phyloP scores from a whole-genome alignment of 257 asterid species.

The Nicotiana benthamiana region DNA sequence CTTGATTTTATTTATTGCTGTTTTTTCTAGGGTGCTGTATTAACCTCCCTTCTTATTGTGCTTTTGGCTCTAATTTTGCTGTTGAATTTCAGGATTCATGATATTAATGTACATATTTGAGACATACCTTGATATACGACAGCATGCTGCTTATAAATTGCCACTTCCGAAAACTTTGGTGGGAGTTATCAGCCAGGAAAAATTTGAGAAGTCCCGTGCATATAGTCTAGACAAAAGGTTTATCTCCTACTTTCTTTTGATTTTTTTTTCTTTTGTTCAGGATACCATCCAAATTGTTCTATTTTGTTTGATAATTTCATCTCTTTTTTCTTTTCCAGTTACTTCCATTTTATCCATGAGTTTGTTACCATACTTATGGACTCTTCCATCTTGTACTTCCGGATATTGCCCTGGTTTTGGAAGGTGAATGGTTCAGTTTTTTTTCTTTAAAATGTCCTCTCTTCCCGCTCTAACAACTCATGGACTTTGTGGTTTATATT shows the following conservation, averaged over 20 bases:
- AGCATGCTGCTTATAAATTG: constrained; percentile 74
- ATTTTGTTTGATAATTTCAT: neutral
- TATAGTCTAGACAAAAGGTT: constrained; percentile 96
- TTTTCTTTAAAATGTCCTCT: constrained; percentile 7
- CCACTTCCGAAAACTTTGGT: constrained; percentile 81
- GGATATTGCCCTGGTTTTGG: constrained; percentile 96
- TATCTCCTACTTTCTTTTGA: constrained; percentile 7
- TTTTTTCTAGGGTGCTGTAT: neutral
- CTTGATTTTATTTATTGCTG: neutral
- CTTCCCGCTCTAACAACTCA: neutral
- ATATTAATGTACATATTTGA: constrained; percentile 71
- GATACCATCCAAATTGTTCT: neutral
- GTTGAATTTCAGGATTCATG: constrained; percentile 69
- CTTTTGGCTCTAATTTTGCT: neutral
- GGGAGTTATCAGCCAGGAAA: constrained; percentile 88
- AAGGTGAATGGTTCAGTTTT: constrained; percentile 45
- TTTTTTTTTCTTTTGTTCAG: neutral
- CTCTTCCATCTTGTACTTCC: constrained; percentile 65
- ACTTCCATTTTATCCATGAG: constrained; percentile 83
- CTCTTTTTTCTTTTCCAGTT: constrained; percentile 32
- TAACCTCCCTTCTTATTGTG: neutral
- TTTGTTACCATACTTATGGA: constrained; percentile 75
- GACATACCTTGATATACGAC: constrained; percentile 82
- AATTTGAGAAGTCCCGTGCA: constrained; percentile 90
- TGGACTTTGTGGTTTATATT: neutral